Evolutionary conservation across 192 early-diverging fungal genomes (phyloP).

Genomic region (Umbelopsis isabellina): DNA sequence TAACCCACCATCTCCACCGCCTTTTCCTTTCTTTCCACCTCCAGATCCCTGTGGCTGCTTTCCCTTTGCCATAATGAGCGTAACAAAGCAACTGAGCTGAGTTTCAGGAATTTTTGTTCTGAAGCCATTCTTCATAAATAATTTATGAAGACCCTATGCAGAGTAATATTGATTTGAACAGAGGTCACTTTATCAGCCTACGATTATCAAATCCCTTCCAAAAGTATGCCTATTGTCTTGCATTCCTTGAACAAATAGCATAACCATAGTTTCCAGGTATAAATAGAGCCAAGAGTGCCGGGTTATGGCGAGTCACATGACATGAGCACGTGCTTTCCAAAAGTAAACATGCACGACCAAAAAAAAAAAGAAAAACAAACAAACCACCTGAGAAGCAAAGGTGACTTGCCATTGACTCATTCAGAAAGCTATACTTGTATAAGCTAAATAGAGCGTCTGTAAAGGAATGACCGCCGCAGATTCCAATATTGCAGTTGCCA

Average conservation of each 20-base stretch:
- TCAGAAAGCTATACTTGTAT: not conserved
- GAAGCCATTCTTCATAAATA: too few relatives aligned
- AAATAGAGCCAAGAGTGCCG: too few relatives aligned
- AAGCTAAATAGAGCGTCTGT: too few relatives aligned
- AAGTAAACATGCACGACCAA: not conserved
- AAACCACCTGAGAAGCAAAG: slow-evolving; percentile 9
- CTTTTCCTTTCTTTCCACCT: slow-evolving; percentile 25
- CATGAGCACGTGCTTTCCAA: not conserved
- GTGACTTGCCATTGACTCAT: not conserved
- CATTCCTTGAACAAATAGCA: too few relatives aligned
- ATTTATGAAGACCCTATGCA: too few relatives aligned
- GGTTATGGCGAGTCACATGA: not conserved
- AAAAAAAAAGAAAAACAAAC: slow-evolving; percentile 23
- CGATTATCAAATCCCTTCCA: too few relatives aligned
- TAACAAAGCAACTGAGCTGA: not conserved
- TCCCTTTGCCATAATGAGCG: slow-evolving; percentile 35
- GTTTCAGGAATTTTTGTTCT: not conserved
- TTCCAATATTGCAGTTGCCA: not conserved
- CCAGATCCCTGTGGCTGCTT: slow-evolving; percentile 30
- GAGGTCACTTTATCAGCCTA: too few relatives aligned
- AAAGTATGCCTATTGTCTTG: too few relatives aligned
- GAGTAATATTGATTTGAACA: too few relatives aligned
- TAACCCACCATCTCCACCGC: not conserved
- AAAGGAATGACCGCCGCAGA: not conserved
- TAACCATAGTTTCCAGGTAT: too few relatives aligned